Evolutionary conservation across 371 early-diverging fungal species (phyloP).

Genomic region (Parasitella parasitica): DNA sequence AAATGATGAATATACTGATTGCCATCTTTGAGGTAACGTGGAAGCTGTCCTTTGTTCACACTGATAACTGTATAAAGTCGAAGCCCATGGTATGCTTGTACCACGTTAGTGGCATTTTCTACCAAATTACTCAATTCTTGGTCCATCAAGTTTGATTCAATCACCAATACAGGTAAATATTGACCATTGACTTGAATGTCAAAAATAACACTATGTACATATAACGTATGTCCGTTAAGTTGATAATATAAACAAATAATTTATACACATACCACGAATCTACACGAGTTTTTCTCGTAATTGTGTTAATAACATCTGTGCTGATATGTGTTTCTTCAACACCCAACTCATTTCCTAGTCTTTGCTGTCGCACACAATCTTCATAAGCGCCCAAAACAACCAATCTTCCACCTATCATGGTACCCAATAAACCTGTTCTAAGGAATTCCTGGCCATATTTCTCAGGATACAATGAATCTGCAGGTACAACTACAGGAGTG

Average conservation of each 20-base stretch:
- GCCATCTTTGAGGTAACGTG: slow-evolving; percentile 72
- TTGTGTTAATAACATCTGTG: slow-evolving; percentile 52
- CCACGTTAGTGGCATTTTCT: slow-evolving; percentile 47
- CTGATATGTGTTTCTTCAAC: slow-evolving; percentile 55
- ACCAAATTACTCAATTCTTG: slow-evolving; percentile 54
- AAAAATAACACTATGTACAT: slow-evolving; percentile 55
- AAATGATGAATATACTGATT: slow-evolving; percentile 63
- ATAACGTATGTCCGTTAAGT: too few species aligned
- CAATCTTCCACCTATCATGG: slow-evolving; percentile 69
- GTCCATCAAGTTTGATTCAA: slow-evolving; percentile 56
- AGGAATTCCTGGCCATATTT: slow-evolving; percentile 60
- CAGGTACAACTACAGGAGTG: slow-evolving; percentile 51
- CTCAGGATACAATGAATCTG: slow-evolving; percentile 52
- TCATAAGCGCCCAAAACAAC: slow-evolving; percentile 76
- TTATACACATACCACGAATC: slow-evolving; percentile 57
- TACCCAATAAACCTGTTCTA: slow-evolving; percentile 80
- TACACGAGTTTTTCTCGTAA: slow-evolving; percentile 53
- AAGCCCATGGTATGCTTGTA: slow-evolving; percentile 59
- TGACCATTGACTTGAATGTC: slow-evolving; percentile 67
- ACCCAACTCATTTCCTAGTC: slow-evolving; percentile 42
- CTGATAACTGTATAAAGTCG: slow-evolving; percentile 61
- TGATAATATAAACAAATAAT: too few species aligned
- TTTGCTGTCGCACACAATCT: slow-evolving; percentile 69
- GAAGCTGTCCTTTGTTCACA: slow-evolving; percentile 60
- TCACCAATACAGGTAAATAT: slow-evolving; percentile 68